Conservation (phyloP, 768 basidiomycete species). For the Psilocybe azurescens region DNA sequence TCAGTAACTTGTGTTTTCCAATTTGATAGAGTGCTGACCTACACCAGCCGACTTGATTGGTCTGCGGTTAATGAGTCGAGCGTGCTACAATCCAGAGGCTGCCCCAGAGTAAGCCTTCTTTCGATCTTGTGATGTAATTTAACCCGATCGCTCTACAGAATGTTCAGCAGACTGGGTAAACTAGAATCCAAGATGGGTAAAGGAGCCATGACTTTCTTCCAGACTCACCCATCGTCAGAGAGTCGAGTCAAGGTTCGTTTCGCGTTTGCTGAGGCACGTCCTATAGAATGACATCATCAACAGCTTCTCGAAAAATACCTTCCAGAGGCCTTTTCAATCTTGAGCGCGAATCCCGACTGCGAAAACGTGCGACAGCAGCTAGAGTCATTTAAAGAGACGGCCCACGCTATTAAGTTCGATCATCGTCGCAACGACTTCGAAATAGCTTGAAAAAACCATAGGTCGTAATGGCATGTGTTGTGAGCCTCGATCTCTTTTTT, state of each 20-base stretch:
- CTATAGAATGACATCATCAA: background rate
- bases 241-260: constrained; percentile 71
- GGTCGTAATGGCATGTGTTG: too few species aligned
- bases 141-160: constrained; percentile 41
- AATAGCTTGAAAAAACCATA: background rate
- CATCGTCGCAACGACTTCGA: constrained; percentile 7
- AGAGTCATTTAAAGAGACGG: constrained; percentile 34
- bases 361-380: constrained; percentile 42
- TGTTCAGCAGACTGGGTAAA: constrained; percentile 71
- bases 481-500: too few species aligned
- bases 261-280: background rate
- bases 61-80: constrained; percentile 75
- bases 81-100: constrained; percentile 86
- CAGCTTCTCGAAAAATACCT: constrained; percentile 60
- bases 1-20: constrained; percentile 23
- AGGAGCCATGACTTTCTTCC: constrained; percentile 59
- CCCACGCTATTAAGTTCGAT: constrained; percentile 15
- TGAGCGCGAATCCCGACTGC: constrained; percentile 63
- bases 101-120: constrained; percentile 63
- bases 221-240: constrained; percentile 81
- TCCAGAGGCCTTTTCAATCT: constrained; percentile 60
- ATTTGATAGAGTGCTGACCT: background rate
- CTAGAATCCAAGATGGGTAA: constrained; percentile 51
- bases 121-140: background rate
- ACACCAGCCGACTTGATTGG: constrained; percentile 84